Conservation (phyloP, 2,329 filamentous ascomycete genomes). For the Ceratocystis papillata region DNA sequence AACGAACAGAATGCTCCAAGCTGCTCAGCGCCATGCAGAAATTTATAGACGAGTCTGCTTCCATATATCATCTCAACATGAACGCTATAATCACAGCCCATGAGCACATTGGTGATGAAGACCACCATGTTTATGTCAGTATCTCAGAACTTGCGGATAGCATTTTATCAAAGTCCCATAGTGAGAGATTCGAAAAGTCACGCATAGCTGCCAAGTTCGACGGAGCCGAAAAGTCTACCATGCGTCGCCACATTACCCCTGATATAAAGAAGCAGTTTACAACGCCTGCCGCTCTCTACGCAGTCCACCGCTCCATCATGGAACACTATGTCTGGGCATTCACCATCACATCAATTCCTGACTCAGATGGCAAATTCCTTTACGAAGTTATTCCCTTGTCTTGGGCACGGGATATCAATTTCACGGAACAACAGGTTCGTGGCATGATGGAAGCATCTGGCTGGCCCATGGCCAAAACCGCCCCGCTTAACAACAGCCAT, state of each 20-base stretch:
- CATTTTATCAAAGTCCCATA: constrained; percentile 4
- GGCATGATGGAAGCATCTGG: constrained; percentile 15
- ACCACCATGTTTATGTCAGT: constrained; percentile 38
- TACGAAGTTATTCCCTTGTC: constrained; percentile 45
- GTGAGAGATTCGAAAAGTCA: neutral
- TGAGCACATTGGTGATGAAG: constrained; percentile 33
- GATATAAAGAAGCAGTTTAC: constrained; percentile 19
- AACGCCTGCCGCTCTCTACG: constrained; percentile 48
- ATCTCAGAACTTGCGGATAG: constrained; percentile 41
- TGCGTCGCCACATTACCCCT: constrained; percentile 5
- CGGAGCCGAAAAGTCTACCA: neutral
- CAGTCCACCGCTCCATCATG: constrained; percentile 55
- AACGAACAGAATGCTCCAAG: constrained; percentile 35
- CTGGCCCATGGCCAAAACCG: constrained; percentile 24
- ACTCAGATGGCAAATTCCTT: constrained; percentile 37
- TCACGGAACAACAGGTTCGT: constrained; percentile 31
- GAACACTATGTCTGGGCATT: constrained; percentile 50
- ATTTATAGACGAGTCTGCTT: constrained; percentile 37
- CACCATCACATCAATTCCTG: constrained; percentile 35
- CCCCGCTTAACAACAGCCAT: constrained; percentile 20
- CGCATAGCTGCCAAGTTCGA: constrained; percentile 5
- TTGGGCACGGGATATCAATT: constrained; percentile 30
- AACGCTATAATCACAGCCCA: constrained; percentile 40
- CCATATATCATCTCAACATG: constrained; percentile 40
- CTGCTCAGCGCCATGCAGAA: constrained; percentile 40